Evolutionary conservation across 108 stramenopile genomes (phyloP), one percentile per base, ranked within the genome.

Genomic region (Fragilaria crotonensis): DNA sequence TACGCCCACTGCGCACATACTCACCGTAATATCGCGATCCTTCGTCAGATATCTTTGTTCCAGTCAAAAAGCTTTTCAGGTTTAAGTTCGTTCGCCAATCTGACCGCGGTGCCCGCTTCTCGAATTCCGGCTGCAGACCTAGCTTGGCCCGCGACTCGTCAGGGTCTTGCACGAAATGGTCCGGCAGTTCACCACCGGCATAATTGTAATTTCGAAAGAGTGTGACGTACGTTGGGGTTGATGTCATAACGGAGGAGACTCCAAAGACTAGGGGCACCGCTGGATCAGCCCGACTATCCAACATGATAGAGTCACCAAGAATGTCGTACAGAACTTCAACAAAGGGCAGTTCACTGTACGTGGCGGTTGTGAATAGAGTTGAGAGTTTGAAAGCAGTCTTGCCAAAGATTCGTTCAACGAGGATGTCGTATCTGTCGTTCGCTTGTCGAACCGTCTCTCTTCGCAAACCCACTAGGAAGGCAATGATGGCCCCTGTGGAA

Each of bases 121-220:
- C 80, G 56, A 66, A 57, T 18, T 77, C 79, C 33, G 74, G 26
- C 7, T 65, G 70, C 26, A 88, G 54, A 21, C 78, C 82, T 7
- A 91, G 70, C 4, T 80, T 68, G 59, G 72, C 60, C 32, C 84
- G 52, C 22, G 90, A 85, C 19, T 75, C 73, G 7, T 79, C 63
- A 0, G 90, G 90, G 55, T 81, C 64, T 7, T 85, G 76, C 9
- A 62, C 61, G 60, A 91, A 85, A 25, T 78, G 75, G 72, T 91
- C 90, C 2, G 82, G 63, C 30, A 84, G 33, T 64, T 91, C 90
- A 29, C 81, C 81, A 30, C 81, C 78, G 36, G 72, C 76, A 59
- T 91, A 91, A 48, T 91, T 91, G 64, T 91, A 91, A 64, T 91
- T 91, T 54, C 89, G 76, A 41, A 91, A 78, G 7, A 91, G 58